phyloP scores from a whole-genome alignment of 106 monocot species.

The Vanilla planifolia region DNA sequence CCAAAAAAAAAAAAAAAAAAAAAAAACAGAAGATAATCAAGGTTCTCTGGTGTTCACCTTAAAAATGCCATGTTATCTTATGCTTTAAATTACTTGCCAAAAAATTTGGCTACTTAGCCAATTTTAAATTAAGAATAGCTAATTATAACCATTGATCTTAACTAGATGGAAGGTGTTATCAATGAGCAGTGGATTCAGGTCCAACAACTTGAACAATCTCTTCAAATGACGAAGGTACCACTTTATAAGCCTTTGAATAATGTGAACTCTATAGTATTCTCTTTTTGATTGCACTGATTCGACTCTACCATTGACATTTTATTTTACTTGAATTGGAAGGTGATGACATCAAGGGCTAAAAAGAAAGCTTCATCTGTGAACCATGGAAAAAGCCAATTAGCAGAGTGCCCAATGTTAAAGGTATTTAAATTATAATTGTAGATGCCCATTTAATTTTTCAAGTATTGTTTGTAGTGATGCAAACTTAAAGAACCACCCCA shows the following conservation, averaged over 20 bases:
- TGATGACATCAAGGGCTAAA: slow-evolving; percentile 52
- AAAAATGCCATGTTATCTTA: too few relatives aligned
- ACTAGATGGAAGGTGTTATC: slow-evolving; percentile 64
- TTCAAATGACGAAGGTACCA: slow-evolving; percentile 65
- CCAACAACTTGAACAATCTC: slow-evolving; percentile 69
- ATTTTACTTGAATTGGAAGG: slow-evolving; percentile 29
- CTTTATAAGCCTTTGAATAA: not conserved
- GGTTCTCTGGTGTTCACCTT: too few relatives aligned
- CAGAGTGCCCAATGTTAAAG: slow-evolving; percentile 27
- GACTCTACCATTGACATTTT: not conserved
- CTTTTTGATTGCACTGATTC: not conserved
- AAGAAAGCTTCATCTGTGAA: slow-evolving; percentile 17
- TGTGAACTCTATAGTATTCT: slow-evolving; percentile 7
- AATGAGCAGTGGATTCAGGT: slow-evolving; percentile 95
- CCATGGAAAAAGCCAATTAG: slow-evolving; percentile 6
- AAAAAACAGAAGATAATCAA: too few relatives aligned
- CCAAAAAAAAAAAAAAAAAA: too few relatives aligned
- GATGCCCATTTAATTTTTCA: slow-evolving; percentile 1
- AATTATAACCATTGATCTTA: not conserved
- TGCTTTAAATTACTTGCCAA: not conserved
- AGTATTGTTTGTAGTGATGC: not conserved
- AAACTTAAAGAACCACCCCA: not conserved
- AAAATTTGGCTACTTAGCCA: not conserved
- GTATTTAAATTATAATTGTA: slow-evolving; percentile 14
- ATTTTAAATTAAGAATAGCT: not conserved